Conservation (phyloP, 1,139 yeast species). For the Candida neerlandica region DNA sequence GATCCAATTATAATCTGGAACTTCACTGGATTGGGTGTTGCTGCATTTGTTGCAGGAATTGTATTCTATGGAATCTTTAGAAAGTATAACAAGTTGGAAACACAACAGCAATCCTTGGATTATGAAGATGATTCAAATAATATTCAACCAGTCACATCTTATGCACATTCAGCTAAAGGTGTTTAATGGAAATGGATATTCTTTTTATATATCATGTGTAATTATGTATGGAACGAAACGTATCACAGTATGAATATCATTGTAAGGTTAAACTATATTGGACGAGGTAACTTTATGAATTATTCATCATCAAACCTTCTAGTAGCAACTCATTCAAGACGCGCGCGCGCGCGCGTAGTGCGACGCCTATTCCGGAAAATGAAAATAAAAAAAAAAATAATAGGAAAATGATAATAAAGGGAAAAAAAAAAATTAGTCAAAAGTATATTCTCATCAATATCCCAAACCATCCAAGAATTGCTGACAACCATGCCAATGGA, state of each 20-base stretch:
- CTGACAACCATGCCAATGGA: background rate
- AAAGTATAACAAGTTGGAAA: constrained; percentile 58
- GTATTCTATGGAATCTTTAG: constrained; percentile 63
- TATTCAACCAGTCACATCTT: constrained; percentile 24
- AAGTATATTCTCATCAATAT: background rate
- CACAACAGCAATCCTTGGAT: constrained; percentile 59
- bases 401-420: background rate
- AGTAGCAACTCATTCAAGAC: background rate
- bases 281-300: no score
- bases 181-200: background rate
- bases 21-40: constrained; percentile 62
- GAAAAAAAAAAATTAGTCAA: background rate
- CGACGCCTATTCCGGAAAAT: background rate
- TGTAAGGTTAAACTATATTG: no score
- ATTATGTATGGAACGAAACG: background rate
- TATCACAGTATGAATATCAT: no score
- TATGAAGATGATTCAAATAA: constrained; percentile 24
- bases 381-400: background rate
- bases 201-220: no score
- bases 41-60: constrained; percentile 60
- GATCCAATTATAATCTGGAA: constrained; percentile 71
- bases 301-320: background rate
- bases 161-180: constrained; percentile 26
- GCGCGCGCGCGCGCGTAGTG: background rate
- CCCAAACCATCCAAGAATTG: background rate